Evolutionary conservation across 164 flowering plant species (phyloP).

Genomic region (Aristolochia contorta): DNA sequence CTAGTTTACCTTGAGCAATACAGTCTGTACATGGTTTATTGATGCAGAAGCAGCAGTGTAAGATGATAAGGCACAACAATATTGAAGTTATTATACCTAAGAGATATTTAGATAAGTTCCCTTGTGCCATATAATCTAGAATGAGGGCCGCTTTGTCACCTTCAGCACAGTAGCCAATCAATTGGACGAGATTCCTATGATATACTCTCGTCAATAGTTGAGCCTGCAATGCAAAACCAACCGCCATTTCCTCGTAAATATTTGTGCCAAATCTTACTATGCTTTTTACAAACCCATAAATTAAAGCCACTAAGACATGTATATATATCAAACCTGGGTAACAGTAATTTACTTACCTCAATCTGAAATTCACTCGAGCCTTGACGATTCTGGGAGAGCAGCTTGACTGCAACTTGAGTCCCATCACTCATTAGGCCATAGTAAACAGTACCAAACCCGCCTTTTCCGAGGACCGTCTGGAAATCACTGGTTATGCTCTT

Average conservation of each 20-base stretch:
- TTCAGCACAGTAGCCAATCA: slow-evolving; percentile 44
- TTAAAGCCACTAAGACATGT: background rate
- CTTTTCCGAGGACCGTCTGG: slow-evolving; percentile 28
- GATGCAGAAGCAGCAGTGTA: no score
- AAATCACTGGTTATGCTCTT: slow-evolving; percentile 31
- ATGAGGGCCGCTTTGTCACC: slow-evolving; percentile 24
- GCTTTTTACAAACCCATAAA: no score
- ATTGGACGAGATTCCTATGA: slow-evolving; percentile 35
- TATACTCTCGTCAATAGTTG: slow-evolving; percentile 32
- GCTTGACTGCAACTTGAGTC: slow-evolving; percentile 38
- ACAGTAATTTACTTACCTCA: slow-evolving; percentile 29
- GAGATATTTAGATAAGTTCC: background rate
- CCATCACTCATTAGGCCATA: slow-evolving; percentile 26
- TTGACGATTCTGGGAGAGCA: slow-evolving; percentile 30
- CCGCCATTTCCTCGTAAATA: no score
- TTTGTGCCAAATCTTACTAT: no score
- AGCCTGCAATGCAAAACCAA: slow-evolving; percentile 22
- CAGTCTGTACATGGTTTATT: no score
- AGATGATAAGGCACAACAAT: background rate
- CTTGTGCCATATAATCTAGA: slow-evolving; percentile 22
- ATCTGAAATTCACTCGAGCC: slow-evolving; percentile 15
- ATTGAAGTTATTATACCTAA: background rate
- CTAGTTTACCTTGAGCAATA: no score
- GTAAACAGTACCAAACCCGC: slow-evolving; percentile 46
- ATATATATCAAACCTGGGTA: no score